Evolutionary conservation across 2,329 filamentous ascomycete species (phyloP), one percentile per base, ranked within the genome.

Genomic region (Calonectria multiphialidica): DNA sequence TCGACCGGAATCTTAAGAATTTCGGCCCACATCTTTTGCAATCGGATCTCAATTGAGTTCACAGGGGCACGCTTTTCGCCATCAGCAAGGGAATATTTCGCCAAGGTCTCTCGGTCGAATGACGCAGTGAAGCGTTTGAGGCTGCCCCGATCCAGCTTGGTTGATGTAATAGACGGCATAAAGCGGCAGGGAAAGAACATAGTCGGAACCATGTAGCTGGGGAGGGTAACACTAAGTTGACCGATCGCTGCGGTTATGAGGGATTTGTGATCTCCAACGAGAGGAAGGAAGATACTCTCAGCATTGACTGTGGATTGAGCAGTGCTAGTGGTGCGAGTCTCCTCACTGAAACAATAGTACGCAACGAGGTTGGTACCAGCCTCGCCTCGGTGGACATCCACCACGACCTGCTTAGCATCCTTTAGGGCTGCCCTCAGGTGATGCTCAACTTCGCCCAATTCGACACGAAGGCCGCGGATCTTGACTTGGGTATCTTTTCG

Each of bases 401-500:
- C 57, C 9, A 33, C 57, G 9, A 62, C 57, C 23, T 62, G 57
- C 5, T 33, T 28, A 4, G 33, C 57, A 45, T 10, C 57, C 8
- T 44, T 8, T 1, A 62, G 40, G n/a, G 57, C 57, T 15, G 57
- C 57, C 10, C 57, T 37, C 8, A 62, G 16, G 18, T 62, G 57
- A 33, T 62, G 57, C 16, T 62, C 57, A 16, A 62, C 37, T 15
- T 62, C 57, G 5, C 57, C 57, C 4, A 62, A 37, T 10, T 62
- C 57, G 2, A 62, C 57, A 59, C 88, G 78, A 55, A 86, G 89
- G 47, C 91, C 90, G n/a, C 85, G 84, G 13, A 91, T 80, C 75
- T 91, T 91, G 47, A 91, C 84, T 77, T 91, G 89, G 0, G 82
- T 83, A 73, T 91, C 89, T 73, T 88, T 62, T 9, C 57, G 57